These are phyloP conservation scores for Pseudonitzschia multiseries DNA, from an alignment of 108 stramenopile genomes.

Conservation along the genomic window DNA sequence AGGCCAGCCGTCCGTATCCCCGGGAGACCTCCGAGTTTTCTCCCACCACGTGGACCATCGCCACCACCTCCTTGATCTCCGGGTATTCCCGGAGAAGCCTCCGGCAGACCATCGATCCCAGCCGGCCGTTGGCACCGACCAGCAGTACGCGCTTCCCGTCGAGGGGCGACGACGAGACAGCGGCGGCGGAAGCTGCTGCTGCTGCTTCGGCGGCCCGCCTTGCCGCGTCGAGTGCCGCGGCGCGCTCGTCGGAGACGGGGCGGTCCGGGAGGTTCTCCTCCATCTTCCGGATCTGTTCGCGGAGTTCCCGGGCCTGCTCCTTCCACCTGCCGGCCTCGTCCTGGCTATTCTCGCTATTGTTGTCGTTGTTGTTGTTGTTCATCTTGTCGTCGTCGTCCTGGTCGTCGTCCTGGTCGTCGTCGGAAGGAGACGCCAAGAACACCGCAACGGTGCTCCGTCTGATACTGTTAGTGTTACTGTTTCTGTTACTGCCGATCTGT, in stretches of 20 bases:
- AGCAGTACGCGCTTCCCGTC: constrained; percentile 64
- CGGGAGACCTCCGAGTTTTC: constrained; percentile 57
- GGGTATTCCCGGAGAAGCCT: constrained; percentile 66
- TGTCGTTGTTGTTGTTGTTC: constrained; percentile 5
- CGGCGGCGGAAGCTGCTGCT: not conserved
- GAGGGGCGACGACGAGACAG: constrained; percentile 29
- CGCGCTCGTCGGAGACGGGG: constrained; percentile 15
- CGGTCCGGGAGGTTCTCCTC: constrained; percentile 49
- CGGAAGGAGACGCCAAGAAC: not conserved
- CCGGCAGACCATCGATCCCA: constrained; percentile 80
- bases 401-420: constrained; percentile 1
- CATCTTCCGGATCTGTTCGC: constrained; percentile 67
- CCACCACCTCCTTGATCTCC: constrained; percentile 66
- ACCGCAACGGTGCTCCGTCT: too few species aligned
- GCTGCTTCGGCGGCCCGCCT: not conserved
- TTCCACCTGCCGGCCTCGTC: constrained; percentile 49
- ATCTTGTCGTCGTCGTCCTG: not conserved
- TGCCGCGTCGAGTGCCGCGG: constrained; percentile 1
- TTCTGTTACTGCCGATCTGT: too few species aligned
- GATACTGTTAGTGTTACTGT: too few species aligned
- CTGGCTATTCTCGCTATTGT: constrained; percentile 24
- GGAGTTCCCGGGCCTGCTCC: constrained; percentile 55
- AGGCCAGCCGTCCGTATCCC: constrained; percentile 78
- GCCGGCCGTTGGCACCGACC: constrained; percentile 78
- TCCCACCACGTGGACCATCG: constrained; percentile 77